Evolutionary conservation across 176 grass and related monocot genomes (phyloP).

Genomic region (Melocanna baccifera): DNA sequence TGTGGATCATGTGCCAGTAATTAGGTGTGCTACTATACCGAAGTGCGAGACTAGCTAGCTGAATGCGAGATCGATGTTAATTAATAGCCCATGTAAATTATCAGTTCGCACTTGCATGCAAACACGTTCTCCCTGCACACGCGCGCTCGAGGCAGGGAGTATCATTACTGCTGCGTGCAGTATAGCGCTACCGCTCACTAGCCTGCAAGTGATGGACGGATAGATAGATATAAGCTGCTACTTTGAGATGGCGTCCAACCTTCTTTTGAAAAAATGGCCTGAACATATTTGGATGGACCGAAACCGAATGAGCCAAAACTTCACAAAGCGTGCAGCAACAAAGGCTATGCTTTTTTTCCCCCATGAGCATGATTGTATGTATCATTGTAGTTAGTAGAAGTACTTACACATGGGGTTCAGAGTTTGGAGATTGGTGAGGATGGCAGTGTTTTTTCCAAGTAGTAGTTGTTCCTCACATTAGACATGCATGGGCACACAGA

Average conservation of each 20-base stretch:
- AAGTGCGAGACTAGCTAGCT: not conserved
- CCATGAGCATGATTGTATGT: conserved; percentile 9
- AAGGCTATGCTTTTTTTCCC: not conserved
- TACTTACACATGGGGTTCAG: not conserved
- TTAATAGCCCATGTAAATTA: not conserved
- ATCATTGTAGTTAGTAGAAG: conserved; percentile 5
- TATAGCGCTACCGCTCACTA: not conserved
- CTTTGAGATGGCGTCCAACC: not conserved
- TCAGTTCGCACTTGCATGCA: not conserved
- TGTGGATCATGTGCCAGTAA: conserved; percentile 19
- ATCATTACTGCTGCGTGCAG: not conserved
- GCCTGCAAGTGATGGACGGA: not conserved
- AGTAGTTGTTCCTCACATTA: not conserved
- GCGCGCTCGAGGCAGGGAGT: not conserved
- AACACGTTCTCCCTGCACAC: conserved; percentile 30
- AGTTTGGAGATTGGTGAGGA: not conserved
- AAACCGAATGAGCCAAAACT: not conserved
- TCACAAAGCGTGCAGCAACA: not conserved
- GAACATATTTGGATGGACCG: not conserved
- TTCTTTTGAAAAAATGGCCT: not conserved
- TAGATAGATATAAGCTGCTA: not conserved
- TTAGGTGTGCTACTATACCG: not conserved
- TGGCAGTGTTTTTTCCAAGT: too few species aligned
- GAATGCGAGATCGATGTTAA: not conserved
- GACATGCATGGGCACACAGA: not conserved